phyloP scores from a whole-genome alignment of 2,329 filamentous ascomycete species.

The Taxawa tesnikishii region DNA sequence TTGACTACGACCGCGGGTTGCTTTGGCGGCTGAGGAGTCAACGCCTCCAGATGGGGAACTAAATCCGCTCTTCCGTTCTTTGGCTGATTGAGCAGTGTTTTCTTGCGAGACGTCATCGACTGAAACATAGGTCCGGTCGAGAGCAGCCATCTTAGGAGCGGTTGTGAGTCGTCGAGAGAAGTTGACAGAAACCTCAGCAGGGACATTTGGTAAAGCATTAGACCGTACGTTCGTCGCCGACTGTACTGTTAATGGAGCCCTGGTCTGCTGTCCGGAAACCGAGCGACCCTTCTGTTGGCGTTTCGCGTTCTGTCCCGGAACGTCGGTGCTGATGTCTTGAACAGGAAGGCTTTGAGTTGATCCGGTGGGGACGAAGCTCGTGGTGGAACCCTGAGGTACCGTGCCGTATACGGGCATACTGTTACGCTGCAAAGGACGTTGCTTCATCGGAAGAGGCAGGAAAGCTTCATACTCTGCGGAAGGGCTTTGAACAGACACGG shows the following conservation, averaged over 20 bases:
- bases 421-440: background rate
- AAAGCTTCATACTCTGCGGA: no score
- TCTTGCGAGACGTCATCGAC: constrained; percentile 7
- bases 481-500: no score
- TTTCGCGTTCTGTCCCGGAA: background rate
- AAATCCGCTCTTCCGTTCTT: no score
- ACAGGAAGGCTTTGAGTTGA: constrained; percentile 1
- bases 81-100: no score
- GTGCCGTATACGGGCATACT: background rate
- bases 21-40: no score
- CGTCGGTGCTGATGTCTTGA: background rate
- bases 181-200: constrained; percentile 19
- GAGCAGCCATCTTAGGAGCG: constrained; percentile 21
- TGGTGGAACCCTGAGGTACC: constrained; percentile 1
- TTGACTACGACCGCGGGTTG: constrained; percentile 4
- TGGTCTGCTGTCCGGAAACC: background rate
- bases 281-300: background rate
- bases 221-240: constrained; percentile 1
- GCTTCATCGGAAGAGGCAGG: no score
- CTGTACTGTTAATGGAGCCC: background rate
- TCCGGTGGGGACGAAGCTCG: constrained; percentile 3
- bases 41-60: no score
- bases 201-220: constrained; percentile 10
- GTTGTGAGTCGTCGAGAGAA: constrained; percentile 24
- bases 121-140: constrained; percentile 22